Evolutionary conservation across 1,284 basidiomycete genomes (phyloP).

Genomic region (Leccinum fallax): DNA sequence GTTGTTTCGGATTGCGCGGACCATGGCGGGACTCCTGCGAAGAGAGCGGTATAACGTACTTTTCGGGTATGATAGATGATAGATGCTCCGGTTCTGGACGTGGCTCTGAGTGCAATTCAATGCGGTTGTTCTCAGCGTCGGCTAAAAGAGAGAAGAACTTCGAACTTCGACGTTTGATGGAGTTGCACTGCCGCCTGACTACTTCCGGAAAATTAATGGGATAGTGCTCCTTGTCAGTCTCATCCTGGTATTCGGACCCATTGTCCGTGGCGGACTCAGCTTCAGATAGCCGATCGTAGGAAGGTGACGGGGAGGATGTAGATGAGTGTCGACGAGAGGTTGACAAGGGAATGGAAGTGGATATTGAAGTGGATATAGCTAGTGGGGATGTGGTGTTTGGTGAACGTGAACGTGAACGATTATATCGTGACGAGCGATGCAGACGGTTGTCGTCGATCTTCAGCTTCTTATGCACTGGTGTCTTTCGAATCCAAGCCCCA

Average conservation of each 20-base stretch:
- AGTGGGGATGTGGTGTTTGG: background rate
- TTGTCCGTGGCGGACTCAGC: conserved; percentile 21
- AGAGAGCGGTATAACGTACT: conserved; percentile 12
- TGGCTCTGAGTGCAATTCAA: conserved; percentile 38
- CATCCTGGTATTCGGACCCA: conserved; percentile 26
- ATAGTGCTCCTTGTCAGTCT: conserved; percentile 33
- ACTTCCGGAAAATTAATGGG: conserved; percentile 7
- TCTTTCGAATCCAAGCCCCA: conserved; percentile 43
- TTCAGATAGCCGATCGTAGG: conserved; percentile 19
- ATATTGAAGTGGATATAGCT: background rate
- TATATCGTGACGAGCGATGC: conserved; percentile 1
- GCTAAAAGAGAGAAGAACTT: conserved; percentile 49
- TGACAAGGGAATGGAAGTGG: conserved; percentile 5
- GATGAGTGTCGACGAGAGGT: conserved; percentile 2
- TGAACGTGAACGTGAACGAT: background rate
- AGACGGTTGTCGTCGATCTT: conserved; percentile 16
- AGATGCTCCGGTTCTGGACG: conserved; percentile 6
- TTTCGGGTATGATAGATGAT: conserved; percentile 20
- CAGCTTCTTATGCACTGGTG: conserved; percentile 35
- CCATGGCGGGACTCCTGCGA: conserved; percentile 17
- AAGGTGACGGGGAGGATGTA: conserved; percentile 17
- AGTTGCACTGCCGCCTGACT: conserved; percentile 4
- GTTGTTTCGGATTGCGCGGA: conserved; percentile 18
- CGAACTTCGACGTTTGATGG: conserved; percentile 21
- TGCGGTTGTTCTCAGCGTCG: conserved; percentile 45